These are phyloP conservation scores for Boletus edulis DNA, from an alignment of 768 basidiomycete genomes.

Conservation along the genomic window DNA sequence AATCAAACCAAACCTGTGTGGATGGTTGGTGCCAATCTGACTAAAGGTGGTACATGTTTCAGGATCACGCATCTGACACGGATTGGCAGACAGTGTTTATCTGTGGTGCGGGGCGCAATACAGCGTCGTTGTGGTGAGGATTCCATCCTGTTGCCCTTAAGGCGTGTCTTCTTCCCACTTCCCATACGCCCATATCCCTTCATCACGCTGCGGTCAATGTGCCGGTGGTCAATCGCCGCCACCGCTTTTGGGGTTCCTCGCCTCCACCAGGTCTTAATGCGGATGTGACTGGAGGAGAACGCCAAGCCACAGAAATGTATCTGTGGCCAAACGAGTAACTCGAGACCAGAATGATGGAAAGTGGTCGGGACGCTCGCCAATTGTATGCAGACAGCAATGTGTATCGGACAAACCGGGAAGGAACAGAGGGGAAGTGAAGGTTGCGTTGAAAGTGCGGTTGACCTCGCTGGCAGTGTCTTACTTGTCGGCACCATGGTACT, in stretches of 20 bases:
- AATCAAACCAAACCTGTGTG: not conserved
- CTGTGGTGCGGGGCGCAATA: slow-evolving; percentile 13
- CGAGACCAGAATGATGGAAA: not conserved
- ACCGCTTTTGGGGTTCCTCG: not conserved
- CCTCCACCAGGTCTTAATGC: not conserved
- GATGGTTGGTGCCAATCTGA: slow-evolving; percentile 5
- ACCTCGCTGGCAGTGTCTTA: not conserved
- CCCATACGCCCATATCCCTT: not conserved
- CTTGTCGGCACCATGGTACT: no score
- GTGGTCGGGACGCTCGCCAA: not conserved
- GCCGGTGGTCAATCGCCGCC: not conserved
- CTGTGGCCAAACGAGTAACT: not conserved
- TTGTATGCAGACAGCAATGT: not conserved
- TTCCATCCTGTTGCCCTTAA: slow-evolving; percentile 6
- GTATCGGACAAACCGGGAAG: not conserved
- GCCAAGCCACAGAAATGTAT: slow-evolving; percentile 20
- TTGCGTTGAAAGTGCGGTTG: not conserved
- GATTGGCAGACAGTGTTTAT: slow-evolving; percentile 2
- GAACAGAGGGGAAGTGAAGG: not conserved
- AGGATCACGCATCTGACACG: slow-evolving; percentile 9
- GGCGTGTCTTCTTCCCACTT: not conserved
- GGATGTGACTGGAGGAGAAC: not conserved
- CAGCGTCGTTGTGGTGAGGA: slow-evolving; percentile 3
- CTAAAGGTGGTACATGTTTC: slow-evolving; percentile 13
- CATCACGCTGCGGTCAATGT: slow-evolving; percentile 1